These are phyloP conservation scores for Odontarrhena argentea DNA, from an alignment of 345 rosid genomes.

Conservation along the genomic window DNA sequence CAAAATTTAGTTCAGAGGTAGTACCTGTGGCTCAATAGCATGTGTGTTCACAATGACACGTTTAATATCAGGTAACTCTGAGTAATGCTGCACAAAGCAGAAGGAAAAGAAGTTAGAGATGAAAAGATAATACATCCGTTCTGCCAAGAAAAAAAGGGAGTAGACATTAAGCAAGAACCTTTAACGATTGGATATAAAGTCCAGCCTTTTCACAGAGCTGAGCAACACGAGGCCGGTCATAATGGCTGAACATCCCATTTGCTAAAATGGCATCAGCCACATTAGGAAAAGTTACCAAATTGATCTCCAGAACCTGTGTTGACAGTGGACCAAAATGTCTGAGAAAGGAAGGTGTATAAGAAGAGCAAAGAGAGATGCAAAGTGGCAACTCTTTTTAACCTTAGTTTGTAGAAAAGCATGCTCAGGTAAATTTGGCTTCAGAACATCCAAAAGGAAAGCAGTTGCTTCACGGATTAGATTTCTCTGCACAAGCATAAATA, in stretches of 20 bases:
- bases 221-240: constrained; percentile 95
- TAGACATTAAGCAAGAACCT: constrained; percentile 50
- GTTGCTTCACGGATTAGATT: constrained; percentile 99
- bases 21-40: constrained; percentile 99
- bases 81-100: constrained; percentile 77
- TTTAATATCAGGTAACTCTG: constrained; percentile 96
- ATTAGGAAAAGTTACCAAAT: constrained; percentile 96
- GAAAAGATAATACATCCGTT: constrained; percentile 9
- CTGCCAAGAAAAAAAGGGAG: constrained; percentile 7
- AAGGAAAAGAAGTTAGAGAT: constrained; percentile 32
- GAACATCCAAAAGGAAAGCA: constrained; percentile 94
- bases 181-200: constrained; percentile 83
- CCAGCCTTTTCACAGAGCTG: constrained; percentile 99
- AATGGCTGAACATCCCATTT: constrained; percentile 99
- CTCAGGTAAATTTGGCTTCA: constrained; percentile 96
- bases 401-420: constrained; percentile 92
- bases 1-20: constrained; percentile 17
- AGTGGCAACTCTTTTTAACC: constrained; percentile 49
- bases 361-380: constrained; percentile 17
- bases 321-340: constrained; percentile 28
- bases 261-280: constrained; percentile 99
- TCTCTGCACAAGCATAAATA: constrained; percentile 56
- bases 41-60: constrained; percentile 99
- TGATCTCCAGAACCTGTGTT: constrained; percentile 92
- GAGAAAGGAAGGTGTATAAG: constrained; percentile 24